Evolutionary conservation across 371 early-diverging fungal species (phyloP).

Genomic region (Circinella umbellata): DNA sequence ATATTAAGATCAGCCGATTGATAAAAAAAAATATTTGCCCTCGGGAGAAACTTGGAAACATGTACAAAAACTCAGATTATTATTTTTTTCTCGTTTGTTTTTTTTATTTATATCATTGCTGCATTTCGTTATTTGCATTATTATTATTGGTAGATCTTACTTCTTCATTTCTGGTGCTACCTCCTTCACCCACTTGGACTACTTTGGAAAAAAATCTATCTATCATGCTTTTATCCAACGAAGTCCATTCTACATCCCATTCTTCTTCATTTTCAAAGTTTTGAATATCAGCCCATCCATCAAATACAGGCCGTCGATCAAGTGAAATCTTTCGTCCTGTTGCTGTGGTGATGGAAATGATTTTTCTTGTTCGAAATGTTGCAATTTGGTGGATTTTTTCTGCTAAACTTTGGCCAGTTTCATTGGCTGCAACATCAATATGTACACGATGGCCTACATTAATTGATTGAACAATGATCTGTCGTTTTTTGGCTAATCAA

Average conservation of each 20-base stretch:
- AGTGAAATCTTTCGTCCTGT: slow-evolving; percentile 45
- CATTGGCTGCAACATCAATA: slow-evolving; percentile 51
- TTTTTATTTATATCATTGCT: slow-evolving; percentile 4
- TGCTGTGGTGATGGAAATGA: slow-evolving; percentile 46
- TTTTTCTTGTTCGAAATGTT: slow-evolving; percentile 45
- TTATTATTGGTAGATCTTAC: not conserved
- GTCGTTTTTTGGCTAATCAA: slow-evolving; percentile 26
- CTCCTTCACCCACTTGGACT: slow-evolving; percentile 8
- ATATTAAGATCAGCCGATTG: not conserved
- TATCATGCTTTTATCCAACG: slow-evolving; percentile 38
- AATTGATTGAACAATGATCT: slow-evolving; percentile 53
- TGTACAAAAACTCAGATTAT: not conserved
- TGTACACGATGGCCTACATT: slow-evolving; percentile 50
- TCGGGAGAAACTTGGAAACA: not conserved
- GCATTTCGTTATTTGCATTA: not conserved
- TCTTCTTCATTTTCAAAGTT: slow-evolving; percentile 50
- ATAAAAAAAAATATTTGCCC: slow-evolving; percentile 1
- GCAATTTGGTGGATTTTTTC: slow-evolving; percentile 55
- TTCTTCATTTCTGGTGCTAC: not conserved
- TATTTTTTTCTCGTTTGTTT: not conserved
- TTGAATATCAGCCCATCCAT: slow-evolving; percentile 42
- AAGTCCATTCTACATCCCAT: slow-evolving; percentile 50
- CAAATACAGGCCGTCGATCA: slow-evolving; percentile 36
- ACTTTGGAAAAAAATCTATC: slow-evolving; percentile 44
- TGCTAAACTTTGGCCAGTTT: slow-evolving; percentile 49